Evolutionary conservation across 306 rosid genomes (phyloP).

Genomic region (Prunus campanulata): DNA sequence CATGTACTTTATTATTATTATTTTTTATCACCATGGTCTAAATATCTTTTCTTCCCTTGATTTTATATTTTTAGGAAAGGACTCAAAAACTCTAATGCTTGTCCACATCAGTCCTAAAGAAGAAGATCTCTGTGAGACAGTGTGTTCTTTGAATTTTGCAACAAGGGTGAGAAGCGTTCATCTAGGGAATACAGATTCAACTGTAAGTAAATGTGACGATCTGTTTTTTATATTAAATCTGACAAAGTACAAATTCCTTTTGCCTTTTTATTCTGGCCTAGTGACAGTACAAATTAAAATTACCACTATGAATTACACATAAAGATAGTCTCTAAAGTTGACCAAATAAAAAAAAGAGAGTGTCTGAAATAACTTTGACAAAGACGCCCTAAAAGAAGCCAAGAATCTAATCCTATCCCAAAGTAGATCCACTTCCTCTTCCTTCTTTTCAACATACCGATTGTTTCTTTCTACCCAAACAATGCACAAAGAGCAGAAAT

Average conservation of each 20-base stretch:
- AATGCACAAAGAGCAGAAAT: too few relatives aligned
- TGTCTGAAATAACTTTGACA: too few relatives aligned
- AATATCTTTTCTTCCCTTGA: slow-evolving; percentile 10
- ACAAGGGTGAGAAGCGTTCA: slow-evolving; percentile 37
- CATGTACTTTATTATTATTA: background rate
- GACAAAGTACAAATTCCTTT: slow-evolving; percentile 1
- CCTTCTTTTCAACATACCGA: too few relatives aligned
- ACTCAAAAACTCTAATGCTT: slow-evolving; percentile 42
- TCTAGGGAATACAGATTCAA: slow-evolving; percentile 23
- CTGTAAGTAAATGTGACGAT: slow-evolving; percentile 26
- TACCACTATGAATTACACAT: background rate
- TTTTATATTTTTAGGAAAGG: slow-evolving; percentile 28
- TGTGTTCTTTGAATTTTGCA: slow-evolving; percentile 38
- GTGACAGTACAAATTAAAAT: background rate
- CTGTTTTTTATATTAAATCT: background rate
- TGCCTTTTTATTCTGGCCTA: background rate
- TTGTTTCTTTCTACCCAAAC: too few relatives aligned
- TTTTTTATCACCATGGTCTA: background rate
- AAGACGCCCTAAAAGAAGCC: too few relatives aligned
- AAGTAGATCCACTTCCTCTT: too few relatives aligned
- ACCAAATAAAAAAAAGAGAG: too few relatives aligned
- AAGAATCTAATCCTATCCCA: too few relatives aligned
- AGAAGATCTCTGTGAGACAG: slow-evolving; percentile 41
- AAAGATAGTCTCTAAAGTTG: too few relatives aligned
- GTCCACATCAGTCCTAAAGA: slow-evolving; percentile 42